phyloP scores from a whole-genome alignment of 2,329 filamentous ascomycete species.

The Xylaria sp. region DNA sequence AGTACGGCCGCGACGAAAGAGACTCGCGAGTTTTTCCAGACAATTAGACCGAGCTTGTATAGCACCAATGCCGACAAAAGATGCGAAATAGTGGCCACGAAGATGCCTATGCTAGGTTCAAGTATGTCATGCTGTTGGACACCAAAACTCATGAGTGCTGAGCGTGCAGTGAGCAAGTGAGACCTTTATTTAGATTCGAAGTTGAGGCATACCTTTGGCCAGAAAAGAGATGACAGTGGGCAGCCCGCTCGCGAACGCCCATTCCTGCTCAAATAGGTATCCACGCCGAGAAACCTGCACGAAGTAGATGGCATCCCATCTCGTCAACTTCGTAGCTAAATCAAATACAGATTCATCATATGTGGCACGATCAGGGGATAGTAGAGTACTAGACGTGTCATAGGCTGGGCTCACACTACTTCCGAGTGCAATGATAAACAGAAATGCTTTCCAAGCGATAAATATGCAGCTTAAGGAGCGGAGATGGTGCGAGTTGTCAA shows the following conservation, averaged over 20 bases:
- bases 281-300: conserved; percentile 70
- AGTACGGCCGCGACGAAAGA: conserved; percentile 77
- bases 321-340: conserved; percentile 68
- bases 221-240: conserved; percentile 57
- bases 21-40: conserved; percentile 65
- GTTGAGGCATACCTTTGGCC: conserved; percentile 47
- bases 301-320: conserved; percentile 88
- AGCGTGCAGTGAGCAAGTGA: conserved; percentile 20
- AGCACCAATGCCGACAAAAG: conserved; percentile 78
- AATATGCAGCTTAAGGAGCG: conserved; percentile 59
- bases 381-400: conserved; percentile 78
- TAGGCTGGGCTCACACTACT: conserved; percentile 71
- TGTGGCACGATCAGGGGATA: conserved; percentile 56
- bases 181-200: background rate
- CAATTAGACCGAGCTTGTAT: conserved; percentile 70
- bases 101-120: conserved; percentile 68
- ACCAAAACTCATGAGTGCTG: conserved; percentile 46
- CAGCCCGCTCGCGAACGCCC: conserved; percentile 75
- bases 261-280: conserved; percentile 83
- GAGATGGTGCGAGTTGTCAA: conserved; percentile 35
- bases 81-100: conserved; percentile 79
- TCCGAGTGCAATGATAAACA: conserved; percentile 70
- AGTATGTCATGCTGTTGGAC: conserved; percentile 42
- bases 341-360: conserved; percentile 49
- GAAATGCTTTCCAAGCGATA: conserved; percentile 72